Conservation (phyloP, 345 rosid species). For the Brassica nigra region DNA sequence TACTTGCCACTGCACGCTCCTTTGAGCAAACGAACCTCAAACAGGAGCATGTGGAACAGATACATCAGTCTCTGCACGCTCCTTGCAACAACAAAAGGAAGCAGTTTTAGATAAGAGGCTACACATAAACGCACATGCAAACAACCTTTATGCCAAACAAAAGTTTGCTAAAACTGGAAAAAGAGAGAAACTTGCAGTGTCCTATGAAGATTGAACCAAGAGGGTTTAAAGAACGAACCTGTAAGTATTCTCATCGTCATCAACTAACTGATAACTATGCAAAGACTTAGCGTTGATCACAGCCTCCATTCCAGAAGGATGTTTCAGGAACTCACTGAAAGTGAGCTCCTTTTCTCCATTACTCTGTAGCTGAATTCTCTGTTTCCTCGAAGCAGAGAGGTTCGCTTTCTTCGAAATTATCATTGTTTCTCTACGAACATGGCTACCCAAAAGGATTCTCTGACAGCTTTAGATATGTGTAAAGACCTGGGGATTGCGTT, state of each 20-base stretch:
- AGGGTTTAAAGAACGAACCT: slow-evolving; percentile 45
- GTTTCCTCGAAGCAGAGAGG: slow-evolving; percentile 61
- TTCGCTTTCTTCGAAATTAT: slow-evolving; percentile 58
- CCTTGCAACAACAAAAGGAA: slow-evolving; percentile 45
- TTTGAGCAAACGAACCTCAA: slow-evolving; percentile 35
- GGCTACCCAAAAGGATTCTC: slow-evolving; percentile 10
- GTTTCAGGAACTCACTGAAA: slow-evolving; percentile 61
- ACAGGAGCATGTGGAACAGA: slow-evolving; percentile 70
- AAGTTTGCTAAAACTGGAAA: too few relatives aligned
- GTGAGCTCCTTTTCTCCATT: slow-evolving; percentile 41
- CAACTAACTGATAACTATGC: slow-evolving; percentile 57
- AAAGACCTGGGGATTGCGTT: slow-evolving; percentile 22
- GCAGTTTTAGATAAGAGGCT: slow-evolving; percentile 39
- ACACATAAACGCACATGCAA: neutral
- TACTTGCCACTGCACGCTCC: slow-evolving; percentile 15
- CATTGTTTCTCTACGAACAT: neutral
- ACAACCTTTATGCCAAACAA: neutral
- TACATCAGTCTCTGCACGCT: slow-evolving; percentile 81
- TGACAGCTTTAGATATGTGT: slow-evolving; percentile 2
- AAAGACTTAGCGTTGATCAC: slow-evolving; percentile 66
- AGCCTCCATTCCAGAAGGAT: slow-evolving; percentile 71
- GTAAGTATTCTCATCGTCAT: slow-evolving; percentile 50
- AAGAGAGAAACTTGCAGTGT: too few relatives aligned
- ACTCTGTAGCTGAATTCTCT: slow-evolving; percentile 56
- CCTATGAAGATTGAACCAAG: too few relatives aligned